Base-by-base conservation (phyloP, 1,139 yeast genomes). In the Scheffersomyces titani region DNA sequence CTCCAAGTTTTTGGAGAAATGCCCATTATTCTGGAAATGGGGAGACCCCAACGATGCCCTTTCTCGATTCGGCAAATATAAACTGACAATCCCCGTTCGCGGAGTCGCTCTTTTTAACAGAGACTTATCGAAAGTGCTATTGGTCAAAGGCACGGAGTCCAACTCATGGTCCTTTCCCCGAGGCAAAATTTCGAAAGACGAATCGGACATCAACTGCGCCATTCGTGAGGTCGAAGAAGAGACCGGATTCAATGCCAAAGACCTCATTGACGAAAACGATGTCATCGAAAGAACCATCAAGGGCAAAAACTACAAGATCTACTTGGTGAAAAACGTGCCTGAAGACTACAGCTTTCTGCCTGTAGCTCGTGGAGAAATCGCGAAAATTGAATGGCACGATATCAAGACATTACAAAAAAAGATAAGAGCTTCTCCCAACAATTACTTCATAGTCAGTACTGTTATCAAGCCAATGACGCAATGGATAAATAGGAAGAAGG, bases 101-200 rank as follows among this genome's bases (percentile, higher is more conserved):
- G 99, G 99, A 22, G 96, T 96, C 54, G 97, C 97, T 16, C 79
- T 96, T 54, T 83, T 96, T 65, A 92, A 92, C 70, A 79, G 82
- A 55, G 85, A 83, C 50, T 74, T 92, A 76, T 83, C 87, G 57
- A 91, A 90, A 67, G 80, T 92, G 7, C 69, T 96, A 48, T 76
- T 96, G 65, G 97, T 94, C 3, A 88, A 91, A 68, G 98, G 98
- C 2, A 88, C 88, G 58, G 96, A 91, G 63, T 84, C 93, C n/a
- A 78, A 78, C 48, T 73, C 88, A 13, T 96, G 99, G 99, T 91
- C 97, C 5, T 96, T 96, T 67, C 99, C 99, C 5, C 81, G 97
- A 70, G 99, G 99, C 7, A 96, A 96, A 73, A 96, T 96, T 57
- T 90, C 97, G 48, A 93, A 94, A 70, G 97, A 88, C 67, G 99